These are phyloP conservation scores for Triticum timopheevii DNA, from an alignment of 176 grass and related monocot species.

Conservation along the genomic window DNA sequence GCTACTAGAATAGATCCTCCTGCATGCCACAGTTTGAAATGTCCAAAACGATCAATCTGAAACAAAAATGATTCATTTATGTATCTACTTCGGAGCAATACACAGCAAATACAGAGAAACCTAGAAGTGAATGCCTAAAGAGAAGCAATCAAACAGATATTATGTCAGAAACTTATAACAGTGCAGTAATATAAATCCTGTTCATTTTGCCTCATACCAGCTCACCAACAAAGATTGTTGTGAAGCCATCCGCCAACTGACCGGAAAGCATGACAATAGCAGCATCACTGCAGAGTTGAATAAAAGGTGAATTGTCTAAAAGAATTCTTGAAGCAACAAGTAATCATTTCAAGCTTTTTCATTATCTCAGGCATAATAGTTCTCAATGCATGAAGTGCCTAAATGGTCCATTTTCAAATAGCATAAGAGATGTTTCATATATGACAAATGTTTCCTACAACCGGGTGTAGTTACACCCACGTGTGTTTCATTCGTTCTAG, in stretches of 20 bases:
- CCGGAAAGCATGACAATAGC: slow-evolving; percentile 97
- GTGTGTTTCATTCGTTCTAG: too few relatives aligned
- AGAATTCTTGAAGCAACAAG: not conserved
- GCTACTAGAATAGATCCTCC: slow-evolving; percentile 92
- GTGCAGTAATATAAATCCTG: not conserved
- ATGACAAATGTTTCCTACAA: too few relatives aligned
- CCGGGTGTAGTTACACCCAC: too few relatives aligned
- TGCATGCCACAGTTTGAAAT: slow-evolving; percentile 98
- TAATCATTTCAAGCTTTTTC: slow-evolving; percentile 17
- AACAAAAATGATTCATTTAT: slow-evolving; percentile 23
- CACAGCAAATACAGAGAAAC: slow-evolving; percentile 8
- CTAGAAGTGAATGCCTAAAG: not conserved
- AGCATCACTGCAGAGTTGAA: slow-evolving; percentile 71
- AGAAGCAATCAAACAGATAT: not conserved
- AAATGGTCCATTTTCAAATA: not conserved
- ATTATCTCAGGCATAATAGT: not conserved
- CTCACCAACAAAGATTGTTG: slow-evolving; percentile 94
- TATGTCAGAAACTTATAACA: not conserved
- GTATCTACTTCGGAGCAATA: slow-evolving; percentile 5
- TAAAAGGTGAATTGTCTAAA: slow-evolving; percentile 30
- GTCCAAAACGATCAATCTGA: slow-evolving; percentile 94
- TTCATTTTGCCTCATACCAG: slow-evolving; percentile 53
- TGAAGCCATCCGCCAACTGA: slow-evolving; percentile 88
- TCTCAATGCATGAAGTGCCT: not conserved
- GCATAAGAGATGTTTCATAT: not conserved